A percentile compares a stretch with the other conserved stretches of the same genome.
Conservation (phyloP, 352 stramenopile genomes). For the Globisporangium rhizosaccharum region DNA sequence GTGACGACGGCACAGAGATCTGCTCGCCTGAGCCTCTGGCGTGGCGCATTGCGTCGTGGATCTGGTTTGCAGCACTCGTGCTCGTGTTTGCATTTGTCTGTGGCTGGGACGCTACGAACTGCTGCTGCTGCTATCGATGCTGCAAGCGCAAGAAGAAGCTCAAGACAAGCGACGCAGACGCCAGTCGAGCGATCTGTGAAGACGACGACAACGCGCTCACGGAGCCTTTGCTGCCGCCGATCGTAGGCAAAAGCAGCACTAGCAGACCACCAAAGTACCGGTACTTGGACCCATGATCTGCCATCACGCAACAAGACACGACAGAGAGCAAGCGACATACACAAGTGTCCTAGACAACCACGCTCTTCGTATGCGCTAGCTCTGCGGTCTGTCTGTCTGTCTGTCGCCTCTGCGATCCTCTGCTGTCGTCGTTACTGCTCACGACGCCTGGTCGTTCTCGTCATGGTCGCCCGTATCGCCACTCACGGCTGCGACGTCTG, state of each 20-base stretch:
- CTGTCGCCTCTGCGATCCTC: background rate
- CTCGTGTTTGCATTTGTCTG: constrained; percentile 26
- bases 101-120: constrained; percentile 29
- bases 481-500: constrained; percentile 3
- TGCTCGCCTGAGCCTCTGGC: constrained; percentile 41
- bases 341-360: background rate
- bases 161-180: constrained; percentile 6
- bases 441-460: constrained; percentile 14
- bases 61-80: constrained; percentile 59
- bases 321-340: constrained; percentile 1
- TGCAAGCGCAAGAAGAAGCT: background rate
- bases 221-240: constrained; percentile 13
- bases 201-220: constrained; percentile 1
- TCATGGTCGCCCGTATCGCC: constrained; percentile 16
- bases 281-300: constrained; percentile 26
- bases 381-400: too few species aligned
- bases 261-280: constrained; percentile 26
- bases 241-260: constrained; percentile 1
- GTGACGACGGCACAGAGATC: constrained; percentile 46
- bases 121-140: constrained; percentile 5
- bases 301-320: background rate
- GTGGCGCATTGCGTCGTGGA: constrained; percentile 54
- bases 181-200: background rate
- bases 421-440: constrained; percentile 1
- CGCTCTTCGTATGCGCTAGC: background rate